These are phyloP conservation scores for Diaporthe eres DNA, from an alignment of 2,329 filamentous ascomycete species.

Conservation along the genomic window DNA sequence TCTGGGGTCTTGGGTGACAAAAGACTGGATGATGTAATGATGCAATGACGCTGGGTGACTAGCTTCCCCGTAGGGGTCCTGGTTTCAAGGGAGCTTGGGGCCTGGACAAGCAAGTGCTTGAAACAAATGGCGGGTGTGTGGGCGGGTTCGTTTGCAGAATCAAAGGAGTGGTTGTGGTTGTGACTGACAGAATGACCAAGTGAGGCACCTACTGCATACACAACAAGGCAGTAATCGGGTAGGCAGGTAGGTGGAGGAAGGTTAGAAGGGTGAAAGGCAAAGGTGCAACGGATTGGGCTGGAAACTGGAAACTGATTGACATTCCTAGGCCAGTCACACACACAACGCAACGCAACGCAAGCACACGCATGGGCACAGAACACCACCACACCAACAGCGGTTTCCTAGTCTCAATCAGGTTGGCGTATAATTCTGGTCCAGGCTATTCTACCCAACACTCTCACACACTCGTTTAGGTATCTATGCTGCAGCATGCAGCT, in stretches of 20 bases:
- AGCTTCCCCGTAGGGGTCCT: conserved; percentile 10
- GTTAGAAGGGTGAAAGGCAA: conserved; percentile 24
- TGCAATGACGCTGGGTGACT: conserved; percentile 22
- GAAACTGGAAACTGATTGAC: conserved; percentile 17
- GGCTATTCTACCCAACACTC: not conserved
- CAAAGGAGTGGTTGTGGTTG: conserved; percentile 8
- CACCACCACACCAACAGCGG: not conserved
- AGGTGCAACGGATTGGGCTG: not conserved
- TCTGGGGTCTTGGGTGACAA: conserved; percentile 23
- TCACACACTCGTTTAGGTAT: not conserved
- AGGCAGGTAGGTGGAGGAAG: not conserved
- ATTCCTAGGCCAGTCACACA: not conserved
- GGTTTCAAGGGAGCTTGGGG: conserved; percentile 23
- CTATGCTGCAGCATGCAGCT: conserved; percentile 14
- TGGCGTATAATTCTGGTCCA: conserved; percentile 3
- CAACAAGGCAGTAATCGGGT: not conserved
- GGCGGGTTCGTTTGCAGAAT: conserved; percentile 20
- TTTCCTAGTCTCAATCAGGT: conserved; percentile 25
- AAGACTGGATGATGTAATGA: conserved; percentile 35
- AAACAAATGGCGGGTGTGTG: conserved; percentile 13
- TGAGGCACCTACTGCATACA: not conserved
- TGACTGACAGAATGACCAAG: not conserved
- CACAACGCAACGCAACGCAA: not conserved
- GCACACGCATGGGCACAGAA: not conserved
- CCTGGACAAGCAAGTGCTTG: conserved; percentile 1